Conservation (phyloP, 1,284 basidiomycete species). For the Austroboletus rostrupii region DNA sequence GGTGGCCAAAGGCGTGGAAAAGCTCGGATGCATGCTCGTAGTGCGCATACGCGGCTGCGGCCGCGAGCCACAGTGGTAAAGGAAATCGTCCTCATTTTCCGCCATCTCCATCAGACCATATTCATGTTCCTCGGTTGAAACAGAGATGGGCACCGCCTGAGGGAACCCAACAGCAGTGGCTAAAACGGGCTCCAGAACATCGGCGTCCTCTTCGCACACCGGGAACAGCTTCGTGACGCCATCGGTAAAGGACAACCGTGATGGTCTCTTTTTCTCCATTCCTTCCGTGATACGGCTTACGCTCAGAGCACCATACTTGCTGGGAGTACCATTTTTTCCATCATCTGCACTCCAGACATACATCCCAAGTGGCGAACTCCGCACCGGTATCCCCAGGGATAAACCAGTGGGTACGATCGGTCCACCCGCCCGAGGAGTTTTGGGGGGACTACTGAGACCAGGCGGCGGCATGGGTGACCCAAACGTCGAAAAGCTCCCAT, state of each 20-base stretch:
- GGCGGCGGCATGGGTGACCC: constrained; percentile 17
- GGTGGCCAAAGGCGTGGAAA: constrained; percentile 6
- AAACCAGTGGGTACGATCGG: constrained; percentile 30
- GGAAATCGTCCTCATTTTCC: constrained; percentile 25
- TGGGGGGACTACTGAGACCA: constrained; percentile 15
- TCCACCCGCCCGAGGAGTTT: constrained; percentile 5
- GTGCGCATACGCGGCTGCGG: constrained; percentile 25
- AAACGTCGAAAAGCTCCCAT: neutral
- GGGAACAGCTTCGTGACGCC: constrained; percentile 26
- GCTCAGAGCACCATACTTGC: too few relatives aligned
- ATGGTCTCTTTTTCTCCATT: constrained; percentile 11
- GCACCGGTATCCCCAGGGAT: constrained; percentile 8
- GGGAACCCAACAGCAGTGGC: constrained; percentile 19
- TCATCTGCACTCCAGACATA: constrained; percentile 17
- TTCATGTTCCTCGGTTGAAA: constrained; percentile 4
- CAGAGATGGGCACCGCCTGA: constrained; percentile 1
- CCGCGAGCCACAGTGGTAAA: constrained; percentile 18
- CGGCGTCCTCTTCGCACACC: constrained; percentile 30
- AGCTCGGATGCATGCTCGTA: constrained; percentile 24
- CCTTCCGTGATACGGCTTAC: neutral
- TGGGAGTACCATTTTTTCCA: neutral
- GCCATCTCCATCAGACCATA: neutral
- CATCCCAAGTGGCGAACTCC: constrained; percentile 25
- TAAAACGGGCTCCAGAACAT: constrained; percentile 12
- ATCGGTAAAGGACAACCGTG: constrained; percentile 23